Evolutionary conservation across 1,139 yeast genomes (phyloP).

Genomic region (Pneumocystis canis): DNA sequence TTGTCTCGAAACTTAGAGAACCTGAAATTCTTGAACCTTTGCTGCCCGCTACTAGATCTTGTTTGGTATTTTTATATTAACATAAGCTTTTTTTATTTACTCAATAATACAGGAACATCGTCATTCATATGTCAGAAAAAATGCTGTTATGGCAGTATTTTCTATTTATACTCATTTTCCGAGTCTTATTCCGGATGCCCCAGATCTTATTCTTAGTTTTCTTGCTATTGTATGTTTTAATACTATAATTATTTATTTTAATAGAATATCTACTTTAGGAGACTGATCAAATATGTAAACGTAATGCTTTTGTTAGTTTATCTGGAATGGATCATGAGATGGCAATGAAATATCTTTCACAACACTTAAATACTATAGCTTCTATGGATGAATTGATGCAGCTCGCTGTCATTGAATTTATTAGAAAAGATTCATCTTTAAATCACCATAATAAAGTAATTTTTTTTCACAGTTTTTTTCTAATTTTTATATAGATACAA

Average conservation of each 20-base stretch:
- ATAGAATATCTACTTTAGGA: slow-evolving; percentile 58
- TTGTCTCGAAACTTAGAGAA: slow-evolving; percentile 78
- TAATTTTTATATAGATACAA: slow-evolving; percentile 43
- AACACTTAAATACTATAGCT: slow-evolving; percentile 46
- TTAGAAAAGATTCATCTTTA: slow-evolving; percentile 60
- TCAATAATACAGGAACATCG: slow-evolving; percentile 46
- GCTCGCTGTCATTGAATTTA: slow-evolving; percentile 79
- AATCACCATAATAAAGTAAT: slow-evolving; percentile 8
- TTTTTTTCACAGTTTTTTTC: slow-evolving; percentile 59
- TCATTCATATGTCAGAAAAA: slow-evolving; percentile 94
- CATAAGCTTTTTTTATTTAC: neutral
- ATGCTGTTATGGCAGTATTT: slow-evolving; percentile 82
- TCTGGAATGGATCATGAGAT: slow-evolving; percentile 71
- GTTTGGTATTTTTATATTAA: slow-evolving; percentile 30
- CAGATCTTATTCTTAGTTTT: slow-evolving; percentile 36
- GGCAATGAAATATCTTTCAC: slow-evolving; percentile 70
- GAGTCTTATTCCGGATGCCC: slow-evolving; percentile 84
- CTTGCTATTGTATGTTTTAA: neutral
- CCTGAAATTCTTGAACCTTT: slow-evolving; percentile 89
- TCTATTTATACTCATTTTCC: slow-evolving; percentile 64
- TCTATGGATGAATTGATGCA: slow-evolving; percentile 75
- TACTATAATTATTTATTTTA: slow-evolving; percentile 26
- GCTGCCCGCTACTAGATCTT: slow-evolving; percentile 80
- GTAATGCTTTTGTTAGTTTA: slow-evolving; percentile 87
- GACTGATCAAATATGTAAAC: slow-evolving; percentile 82